phyloP scores from a whole-genome alignment of 75 land plant species.

The Chamaecyparis obtusa region DNA sequence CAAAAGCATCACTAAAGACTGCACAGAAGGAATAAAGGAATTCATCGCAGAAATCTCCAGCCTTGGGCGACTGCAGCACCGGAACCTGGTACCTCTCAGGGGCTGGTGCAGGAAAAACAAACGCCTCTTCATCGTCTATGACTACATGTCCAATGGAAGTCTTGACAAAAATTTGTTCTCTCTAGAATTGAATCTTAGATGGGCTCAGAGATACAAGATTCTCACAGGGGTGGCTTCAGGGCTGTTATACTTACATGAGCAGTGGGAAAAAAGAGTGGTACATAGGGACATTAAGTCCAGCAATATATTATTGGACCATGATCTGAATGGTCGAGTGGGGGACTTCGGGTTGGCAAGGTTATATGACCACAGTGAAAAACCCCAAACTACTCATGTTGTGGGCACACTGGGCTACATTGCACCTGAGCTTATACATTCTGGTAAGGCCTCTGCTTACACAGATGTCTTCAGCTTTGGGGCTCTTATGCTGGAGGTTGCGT shows the following conservation, averaged over 20 bases:
- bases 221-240: conserved; percentile 21
- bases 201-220: conserved; percentile 17
- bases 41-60: conserved; percentile 51
- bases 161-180: conserved; percentile 23
- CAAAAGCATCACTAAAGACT: conserved; percentile 37
- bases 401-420: conserved; percentile 45
- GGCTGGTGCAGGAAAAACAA: conserved; percentile 47
- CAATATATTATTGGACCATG: conserved; percentile 26
- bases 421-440: conserved; percentile 24
- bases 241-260: conserved; percentile 25
- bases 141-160: conserved; percentile 49
- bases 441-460: conserved; percentile 22
- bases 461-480: conserved; percentile 28
- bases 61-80: conserved; percentile 51
- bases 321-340: conserved; percentile 21
- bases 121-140: conserved; percentile 57
- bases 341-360: conserved; percentile 40
- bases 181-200: not conserved
- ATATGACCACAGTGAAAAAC: conserved; percentile 18
- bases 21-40: conserved; percentile 40
- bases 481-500: conserved; percentile 27
- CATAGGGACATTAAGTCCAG: conserved; percentile 30
- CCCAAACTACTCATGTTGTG: conserved; percentile 20
- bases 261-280: conserved; percentile 25
- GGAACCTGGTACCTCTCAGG: conserved; percentile 42